Conservation (phyloP, 1,139 yeast species). For the Blastobotrys persicus region DNA sequence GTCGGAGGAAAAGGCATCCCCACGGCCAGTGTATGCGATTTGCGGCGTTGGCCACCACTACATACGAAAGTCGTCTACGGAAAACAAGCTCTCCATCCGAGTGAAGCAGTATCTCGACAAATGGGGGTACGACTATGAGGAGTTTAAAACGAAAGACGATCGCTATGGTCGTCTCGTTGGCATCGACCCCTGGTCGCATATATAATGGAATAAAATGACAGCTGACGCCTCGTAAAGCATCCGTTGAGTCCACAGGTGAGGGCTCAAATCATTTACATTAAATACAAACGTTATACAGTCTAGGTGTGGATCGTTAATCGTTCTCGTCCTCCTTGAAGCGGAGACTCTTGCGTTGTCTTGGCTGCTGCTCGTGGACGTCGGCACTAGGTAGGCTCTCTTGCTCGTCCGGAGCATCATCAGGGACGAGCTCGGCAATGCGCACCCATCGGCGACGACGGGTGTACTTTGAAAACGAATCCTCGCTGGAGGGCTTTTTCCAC, state of each 20-base stretch:
- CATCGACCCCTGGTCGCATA: slow-evolving; percentile 41
- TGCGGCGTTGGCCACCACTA: slow-evolving; percentile 36
- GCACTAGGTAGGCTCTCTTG: too few relatives aligned
- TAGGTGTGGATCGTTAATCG: background rate
- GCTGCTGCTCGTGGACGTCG: slow-evolving; percentile 16
- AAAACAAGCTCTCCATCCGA: slow-evolving; percentile 34
- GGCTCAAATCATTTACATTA: too few relatives aligned
- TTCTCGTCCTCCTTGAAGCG: slow-evolving; percentile 32
- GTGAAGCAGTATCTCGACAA: slow-evolving; percentile 36
- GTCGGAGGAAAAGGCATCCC: slow-evolving; percentile 22
- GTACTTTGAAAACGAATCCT: slow-evolving; percentile 83
- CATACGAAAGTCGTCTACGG: slow-evolving; percentile 24
- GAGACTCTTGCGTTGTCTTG: slow-evolving; percentile 33
- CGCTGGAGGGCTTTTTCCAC: slow-evolving; percentile 90
- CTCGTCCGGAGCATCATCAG: slow-evolving; percentile 7
- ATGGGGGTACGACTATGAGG: slow-evolving; percentile 40
- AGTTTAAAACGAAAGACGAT: slow-evolving; percentile 32
- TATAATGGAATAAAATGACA: slow-evolving; percentile 14
- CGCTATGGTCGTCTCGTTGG: slow-evolving; percentile 40
- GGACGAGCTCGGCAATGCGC: slow-evolving; percentile 82
- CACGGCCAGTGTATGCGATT: slow-evolving; percentile 37
- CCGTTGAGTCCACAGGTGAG: too few relatives aligned
- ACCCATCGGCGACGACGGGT: slow-evolving; percentile 96
- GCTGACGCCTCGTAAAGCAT: background rate
- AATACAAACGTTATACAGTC: background rate